Evolutionary conservation across 1,139 yeast genomes (phyloP).

Genomic region (Pneumocystis wakefieldiae): DNA sequence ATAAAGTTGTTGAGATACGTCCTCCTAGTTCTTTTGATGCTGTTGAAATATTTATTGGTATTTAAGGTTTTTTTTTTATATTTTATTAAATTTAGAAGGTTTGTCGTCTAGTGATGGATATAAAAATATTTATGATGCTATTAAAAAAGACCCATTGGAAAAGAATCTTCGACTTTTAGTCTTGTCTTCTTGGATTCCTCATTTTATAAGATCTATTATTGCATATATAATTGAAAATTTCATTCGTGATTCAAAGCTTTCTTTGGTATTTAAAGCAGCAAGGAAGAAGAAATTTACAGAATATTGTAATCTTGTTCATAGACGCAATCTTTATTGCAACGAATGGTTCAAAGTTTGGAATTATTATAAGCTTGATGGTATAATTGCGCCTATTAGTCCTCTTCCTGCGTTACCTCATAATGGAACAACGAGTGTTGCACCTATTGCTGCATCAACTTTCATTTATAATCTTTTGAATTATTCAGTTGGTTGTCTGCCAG

Average conservation of each 20-base stretch:
- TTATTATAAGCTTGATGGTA: constrained; percentile 12
- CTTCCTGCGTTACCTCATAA: constrained; percentile 12
- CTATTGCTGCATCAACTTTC: constrained; percentile 35
- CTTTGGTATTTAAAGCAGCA: constrained; percentile 21
- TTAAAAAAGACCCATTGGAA: constrained; percentile 39
- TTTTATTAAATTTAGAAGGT: neutral
- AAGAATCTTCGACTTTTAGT: constrained; percentile 25
- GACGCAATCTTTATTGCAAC: constrained; percentile 17
- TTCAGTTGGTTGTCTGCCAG: constrained; percentile 41
- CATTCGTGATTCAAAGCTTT: constrained; percentile 27
- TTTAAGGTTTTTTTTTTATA: neutral
- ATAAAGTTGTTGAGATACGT: constrained; percentile 32
- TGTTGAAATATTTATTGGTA: constrained; percentile 37
- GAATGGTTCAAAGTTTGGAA: constrained; percentile 27
- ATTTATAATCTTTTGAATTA: constrained; percentile 41
- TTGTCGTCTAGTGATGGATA: constrained; percentile 32
- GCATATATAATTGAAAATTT: constrained; percentile 28
- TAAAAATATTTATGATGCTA: constrained; percentile 44
- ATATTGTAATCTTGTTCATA: constrained; percentile 20
- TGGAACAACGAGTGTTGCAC: constrained; percentile 25
- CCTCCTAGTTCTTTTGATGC: constrained; percentile 25
- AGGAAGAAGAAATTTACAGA: constrained; percentile 27
- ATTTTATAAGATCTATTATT: constrained; percentile 24
- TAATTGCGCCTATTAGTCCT: constrained; percentile 11
- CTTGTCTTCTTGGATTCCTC: constrained; percentile 25